Percentiles rank a stretch among this genome's conserved stretches.
These are phyloP conservation scores for Hypoxylon sp. DNA, from an alignment of 2,329 filamentous ascomycete genomes.

Conservation along the genomic window DNA sequence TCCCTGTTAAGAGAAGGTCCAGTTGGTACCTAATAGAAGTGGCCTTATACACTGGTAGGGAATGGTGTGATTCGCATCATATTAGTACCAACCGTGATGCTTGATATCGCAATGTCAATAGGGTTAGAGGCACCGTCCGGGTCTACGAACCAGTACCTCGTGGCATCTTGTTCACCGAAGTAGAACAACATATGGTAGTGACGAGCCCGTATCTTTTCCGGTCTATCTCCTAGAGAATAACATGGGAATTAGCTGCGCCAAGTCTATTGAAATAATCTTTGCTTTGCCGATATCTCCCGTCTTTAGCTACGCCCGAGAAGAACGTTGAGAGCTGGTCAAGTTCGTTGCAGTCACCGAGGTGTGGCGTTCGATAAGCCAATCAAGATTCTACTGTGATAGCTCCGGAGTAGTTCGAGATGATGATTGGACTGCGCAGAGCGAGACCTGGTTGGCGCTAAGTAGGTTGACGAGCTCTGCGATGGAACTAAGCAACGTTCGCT, in stretches of 20 bases:
- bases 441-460: constrained; percentile 23
- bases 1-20: constrained; percentile 9
- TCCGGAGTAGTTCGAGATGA: constrained; percentile 27
- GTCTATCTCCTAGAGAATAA: constrained; percentile 6
- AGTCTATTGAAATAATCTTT: constrained; percentile 25
- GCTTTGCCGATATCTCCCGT: constrained; percentile 31
- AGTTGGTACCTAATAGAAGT: constrained; percentile 14
- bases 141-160: constrained; percentile 12
- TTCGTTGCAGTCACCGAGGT: constrained; percentile 38
- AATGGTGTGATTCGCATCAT: constrained; percentile 16
- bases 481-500: constrained; percentile 16
- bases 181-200: constrained; percentile 14
- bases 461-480: constrained; percentile 20
- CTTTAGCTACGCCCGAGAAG: constrained; percentile 38
- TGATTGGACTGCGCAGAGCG: constrained; percentile 33
- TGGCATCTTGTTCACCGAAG: constrained; percentile 9
- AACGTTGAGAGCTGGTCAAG: constrained; percentile 22
- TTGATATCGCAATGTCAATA: constrained; percentile 4
- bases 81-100: constrained; percentile 15
- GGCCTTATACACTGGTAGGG: constrained; percentile 7
- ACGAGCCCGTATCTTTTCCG: constrained; percentile 16
- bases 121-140: constrained; percentile 3
- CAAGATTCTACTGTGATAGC: constrained; percentile 21
- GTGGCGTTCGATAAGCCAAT: constrained; percentile 38
- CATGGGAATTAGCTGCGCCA: constrained; percentile 15